Base-by-base conservation (phyloP, 352 stramenopile genomes). In the Nothophytophthora sp. region DNA sequence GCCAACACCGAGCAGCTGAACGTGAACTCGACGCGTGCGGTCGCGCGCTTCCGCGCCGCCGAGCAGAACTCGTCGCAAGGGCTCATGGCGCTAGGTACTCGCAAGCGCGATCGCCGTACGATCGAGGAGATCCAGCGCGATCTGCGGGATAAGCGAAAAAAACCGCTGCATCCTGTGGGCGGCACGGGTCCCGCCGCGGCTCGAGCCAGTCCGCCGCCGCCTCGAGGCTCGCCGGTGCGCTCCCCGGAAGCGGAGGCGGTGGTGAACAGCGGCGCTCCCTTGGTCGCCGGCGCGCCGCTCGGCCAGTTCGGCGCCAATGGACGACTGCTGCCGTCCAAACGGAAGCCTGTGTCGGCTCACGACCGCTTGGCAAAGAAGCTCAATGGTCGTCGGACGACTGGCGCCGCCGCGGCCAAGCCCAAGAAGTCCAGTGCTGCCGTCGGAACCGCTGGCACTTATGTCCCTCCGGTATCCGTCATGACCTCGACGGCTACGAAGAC, bases 41-140 rank as follows among this genome's bases (percentile, higher is more conserved):
- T 70, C 0, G 65, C 70, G 25, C 76, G 84, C 23, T 91, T 92
- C 41, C 80, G 81, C 40, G 64, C 63, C 34, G 38, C 60, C 3
- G 73, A 80, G 55, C 56, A 86, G 38, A 78, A 70, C 45, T 69
- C 76, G 22, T 54, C 63, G 3, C 60, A 73, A 27, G 70, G 62
- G 5, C 58, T 95, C 57, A 91, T 90, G 74, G 66, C 85, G n/a
- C 62, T 95, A 8, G 81, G 81, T 35, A 95, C 85, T 13, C 88
- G 87, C 57, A 95, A 93, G 53, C 66, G 85, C 36, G 85, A 95
- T 41, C 80, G 85, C 48, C 81, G 85, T 18, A 92, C 85, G n/a
- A 95, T 95, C 48, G 85, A 95, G 38, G 80, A 95, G 55, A 95
- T 95, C 45, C 85, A 95, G 48, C 66, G 81, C 42, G 85, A 95